Conservation (phyloP, 306 rosid species). For the Prunus campanulata region DNA sequence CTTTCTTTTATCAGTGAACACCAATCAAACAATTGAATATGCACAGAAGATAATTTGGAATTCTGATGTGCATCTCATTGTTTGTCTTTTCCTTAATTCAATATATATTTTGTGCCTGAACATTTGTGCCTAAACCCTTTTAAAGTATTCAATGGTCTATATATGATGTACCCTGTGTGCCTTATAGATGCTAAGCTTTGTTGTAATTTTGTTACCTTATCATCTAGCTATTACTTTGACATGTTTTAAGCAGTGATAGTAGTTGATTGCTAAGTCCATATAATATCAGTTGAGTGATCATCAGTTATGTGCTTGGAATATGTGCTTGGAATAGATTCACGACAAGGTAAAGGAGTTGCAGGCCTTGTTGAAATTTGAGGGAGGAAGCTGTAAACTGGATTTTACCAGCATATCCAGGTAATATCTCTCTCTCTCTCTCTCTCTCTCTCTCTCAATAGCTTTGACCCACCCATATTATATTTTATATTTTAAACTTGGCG, state of each 20-base stretch:
- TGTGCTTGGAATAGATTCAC: conserved; percentile 52
- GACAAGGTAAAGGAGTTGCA: conserved; percentile 61
- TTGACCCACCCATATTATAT: background rate
- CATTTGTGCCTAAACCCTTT: background rate
- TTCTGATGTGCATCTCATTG: background rate
- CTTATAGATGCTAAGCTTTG: background rate
- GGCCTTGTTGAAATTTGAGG: conserved; percentile 44
- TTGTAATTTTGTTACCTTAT: background rate
- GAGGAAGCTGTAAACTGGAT: conserved; percentile 45
- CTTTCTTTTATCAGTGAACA: background rate
- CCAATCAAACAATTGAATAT: background rate
- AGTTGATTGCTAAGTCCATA: background rate
- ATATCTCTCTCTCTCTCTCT: background rate
- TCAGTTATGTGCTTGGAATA: conserved; percentile 29
- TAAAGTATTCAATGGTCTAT: background rate
- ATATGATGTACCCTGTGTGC: background rate
- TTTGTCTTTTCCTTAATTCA: background rate
- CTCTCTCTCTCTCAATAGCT: conserved; percentile 1
- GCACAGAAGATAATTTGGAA: background rate
- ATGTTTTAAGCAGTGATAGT: conserved; percentile 2
- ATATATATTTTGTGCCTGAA: background rate
- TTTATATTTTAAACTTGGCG: background rate
- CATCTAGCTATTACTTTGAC: conserved; percentile 10
- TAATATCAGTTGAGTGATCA: conserved; percentile 22
- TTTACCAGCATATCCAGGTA: conserved; percentile 57